Conservation (phyloP, 2,329 filamentous ascomycete genomes). For the Leptodontidium sp. region DNA sequence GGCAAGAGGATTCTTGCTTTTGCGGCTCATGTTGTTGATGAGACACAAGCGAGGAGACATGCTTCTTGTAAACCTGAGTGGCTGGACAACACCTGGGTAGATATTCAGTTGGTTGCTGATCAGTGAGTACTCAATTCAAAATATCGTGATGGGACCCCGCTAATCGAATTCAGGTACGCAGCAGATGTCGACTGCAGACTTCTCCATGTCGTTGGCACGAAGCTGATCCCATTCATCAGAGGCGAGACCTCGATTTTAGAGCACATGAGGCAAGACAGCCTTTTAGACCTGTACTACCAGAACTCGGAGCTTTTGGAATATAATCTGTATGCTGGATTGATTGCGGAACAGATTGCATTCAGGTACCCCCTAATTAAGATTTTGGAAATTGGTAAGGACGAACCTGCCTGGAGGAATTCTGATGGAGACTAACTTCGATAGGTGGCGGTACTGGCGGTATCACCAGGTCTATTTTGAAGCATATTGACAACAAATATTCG, state of each 20-base stretch:
- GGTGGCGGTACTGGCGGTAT: slow-evolving; percentile 55
- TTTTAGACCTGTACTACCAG: slow-evolving; percentile 37
- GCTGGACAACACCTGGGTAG: slow-evolving; percentile 22
- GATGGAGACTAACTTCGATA: not conserved
- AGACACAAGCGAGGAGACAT: slow-evolving; percentile 28
- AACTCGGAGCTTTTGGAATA: slow-evolving; percentile 28
- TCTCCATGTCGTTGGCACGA: slow-evolving; percentile 34
- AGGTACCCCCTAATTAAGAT: slow-evolving; percentile 44
- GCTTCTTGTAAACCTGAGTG: slow-evolving; percentile 33
- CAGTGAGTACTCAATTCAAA: not conserved
- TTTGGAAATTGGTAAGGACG: slow-evolving; percentile 39
- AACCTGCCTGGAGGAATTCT: no score
- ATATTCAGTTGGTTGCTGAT: slow-evolving; percentile 21
- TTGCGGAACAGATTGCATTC: slow-evolving; percentile 41
- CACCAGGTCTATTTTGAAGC: slow-evolving; percentile 49
- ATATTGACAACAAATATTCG: slow-evolving; percentile 46
- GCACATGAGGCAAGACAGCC: slow-evolving; percentile 34
- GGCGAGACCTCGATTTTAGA: slow-evolving; percentile 37
- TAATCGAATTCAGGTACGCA: slow-evolving; percentile 18
- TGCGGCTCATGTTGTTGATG: slow-evolving; percentile 27
- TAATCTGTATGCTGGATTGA: slow-evolving; percentile 25
- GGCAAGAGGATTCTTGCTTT: slow-evolving; percentile 26
- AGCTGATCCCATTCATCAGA: slow-evolving; percentile 34
- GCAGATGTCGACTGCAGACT: slow-evolving; percentile 32
- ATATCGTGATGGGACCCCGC: not conserved